A percentile compares a stretch with the other conserved stretches of the same genome.
These are phyloP conservation scores for Dactylellina parvicollis DNA, from an alignment of 2,329 filamentous ascomycete genomes.

Conservation along the genomic window DNA sequence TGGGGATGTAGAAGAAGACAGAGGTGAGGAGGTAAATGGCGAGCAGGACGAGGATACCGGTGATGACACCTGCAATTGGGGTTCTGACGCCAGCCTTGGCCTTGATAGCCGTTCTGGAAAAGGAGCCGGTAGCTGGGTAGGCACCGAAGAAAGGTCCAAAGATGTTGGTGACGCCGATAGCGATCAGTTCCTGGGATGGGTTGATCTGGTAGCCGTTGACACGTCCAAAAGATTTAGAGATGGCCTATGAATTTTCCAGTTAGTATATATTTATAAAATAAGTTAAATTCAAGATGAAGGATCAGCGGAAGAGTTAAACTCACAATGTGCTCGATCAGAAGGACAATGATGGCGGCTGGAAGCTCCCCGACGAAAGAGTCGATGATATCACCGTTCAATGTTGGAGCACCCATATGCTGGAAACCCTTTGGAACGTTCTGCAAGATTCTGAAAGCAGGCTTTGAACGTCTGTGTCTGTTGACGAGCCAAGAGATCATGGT, in stretches of 20 bases:
- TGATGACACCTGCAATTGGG: conserved; percentile 88
- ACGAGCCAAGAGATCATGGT: conserved; percentile 88
- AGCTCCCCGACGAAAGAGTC: conserved; percentile 75
- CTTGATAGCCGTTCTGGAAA: conserved; percentile 95
- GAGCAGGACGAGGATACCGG: conserved; percentile 82
- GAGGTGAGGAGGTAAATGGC: conserved; percentile 88
- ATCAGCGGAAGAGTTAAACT: conserved; percentile 9
- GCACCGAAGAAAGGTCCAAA: conserved; percentile 90
- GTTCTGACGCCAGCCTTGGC: conserved; percentile 95
- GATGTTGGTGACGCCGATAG: conserved; percentile 89
- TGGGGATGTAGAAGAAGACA: conserved; percentile 94
- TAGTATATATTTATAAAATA: not conserved
- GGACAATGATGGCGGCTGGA: conserved; percentile 88
- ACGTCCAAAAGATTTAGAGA: conserved; percentile 94
- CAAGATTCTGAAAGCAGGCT: conserved; percentile 78
- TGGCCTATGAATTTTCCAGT: conserved; percentile 64
- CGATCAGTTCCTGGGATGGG: conserved; percentile 94
- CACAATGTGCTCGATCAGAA: conserved; percentile 92
- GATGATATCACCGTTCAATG: conserved; percentile 73
- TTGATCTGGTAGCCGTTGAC: conserved; percentile 97
- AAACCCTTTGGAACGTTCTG: conserved; percentile 84
- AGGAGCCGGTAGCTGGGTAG: conserved; percentile 93
- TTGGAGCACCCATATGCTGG: conserved; percentile 78
- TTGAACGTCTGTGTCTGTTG: conserved; percentile 73
- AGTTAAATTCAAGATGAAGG: no score